phyloP scores from a whole-genome alignment of 2,329 filamentous ascomycete species.

The Davidsoniella eucalypti region DNA sequence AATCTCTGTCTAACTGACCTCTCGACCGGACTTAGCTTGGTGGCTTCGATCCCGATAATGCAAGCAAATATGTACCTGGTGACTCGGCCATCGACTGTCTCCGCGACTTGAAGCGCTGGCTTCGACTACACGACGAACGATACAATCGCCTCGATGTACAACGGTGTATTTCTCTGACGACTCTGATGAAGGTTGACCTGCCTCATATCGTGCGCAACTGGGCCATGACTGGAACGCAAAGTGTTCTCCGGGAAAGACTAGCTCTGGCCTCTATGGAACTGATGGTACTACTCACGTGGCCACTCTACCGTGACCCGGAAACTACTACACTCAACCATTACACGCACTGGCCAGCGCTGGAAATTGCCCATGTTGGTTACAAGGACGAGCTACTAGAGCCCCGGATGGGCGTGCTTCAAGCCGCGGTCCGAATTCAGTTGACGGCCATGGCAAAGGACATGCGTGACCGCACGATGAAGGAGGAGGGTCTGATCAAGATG shows the following conservation, averaged over 20 bases:
- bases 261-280: constrained; percentile 79
- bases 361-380: constrained; percentile 75
- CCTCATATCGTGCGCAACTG: constrained; percentile 76
- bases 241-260: constrained; percentile 60
- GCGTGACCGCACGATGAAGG: constrained; percentile 58
- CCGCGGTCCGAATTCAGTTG: constrained; percentile 62
- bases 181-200: constrained; percentile 78
- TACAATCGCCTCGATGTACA: constrained; percentile 89
- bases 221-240: constrained; percentile 55
- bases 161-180: constrained; percentile 78
- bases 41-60: constrained; percentile 62
- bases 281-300: constrained; percentile 87
- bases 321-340: constrained; percentile 88
- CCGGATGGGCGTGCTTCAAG: constrained; percentile 58
- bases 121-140: constrained; percentile 87
- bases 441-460: constrained; percentile 70
- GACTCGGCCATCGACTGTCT: constrained; percentile 86
- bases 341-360: constrained; percentile 75
- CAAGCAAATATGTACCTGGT: constrained; percentile 72
- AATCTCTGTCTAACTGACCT: constrained; percentile 13
- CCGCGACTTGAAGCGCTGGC: constrained; percentile 87
- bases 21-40: constrained; percentile 48
- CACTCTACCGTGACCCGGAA: constrained; percentile 60
- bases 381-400: constrained; percentile 83
- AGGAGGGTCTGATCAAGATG: constrained; percentile 85